Base-by-base conservation (phyloP, 2,329 filamentous ascomycete genomes). In the Trichoderma atrobrunneum region DNA sequence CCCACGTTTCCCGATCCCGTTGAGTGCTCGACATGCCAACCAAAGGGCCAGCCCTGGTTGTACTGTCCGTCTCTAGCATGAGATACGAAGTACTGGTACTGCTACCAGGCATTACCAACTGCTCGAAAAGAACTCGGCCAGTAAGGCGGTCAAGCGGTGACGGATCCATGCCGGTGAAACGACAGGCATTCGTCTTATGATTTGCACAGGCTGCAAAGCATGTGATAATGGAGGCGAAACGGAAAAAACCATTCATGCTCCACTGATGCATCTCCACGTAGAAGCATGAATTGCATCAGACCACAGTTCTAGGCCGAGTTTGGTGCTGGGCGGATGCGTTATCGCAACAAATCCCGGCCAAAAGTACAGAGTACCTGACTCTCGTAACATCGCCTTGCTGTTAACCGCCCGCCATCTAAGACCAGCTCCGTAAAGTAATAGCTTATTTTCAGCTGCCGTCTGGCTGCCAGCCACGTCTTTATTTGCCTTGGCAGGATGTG, bases 1-100 rank as follows among this genome's bases (percentile, higher is more conserved):
- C 78, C 76, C 72, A 82, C 81, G 83, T 88, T 86, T 83, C 84
- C 84, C 87, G 86, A 85, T 89, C 87, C 88, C 88, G 88, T 90
- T 89, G 86, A 88, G 87, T 85, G 85, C 81, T 85, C 87, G 85
- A 89, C 87, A 88, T 87, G 56, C 76, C 73, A 60, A 16, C 54
- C 30, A 10, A 26, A 36, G 21, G 51, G 56, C 26, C 26, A 66
- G 39, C 28, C 63, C 26, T 65, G 28, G 62, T 21, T 26, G 1
- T 63, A 10, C 36, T 39, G 16, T 26, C 14, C 7, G 24, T 54
- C 39, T 36, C 28, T 32, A 26, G 43, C 48, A 34, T 30, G 48
- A 56, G 28, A 18, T 36, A 26, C 63, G 30, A 34, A 7, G 30
- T 60, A 34, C 28, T 21, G 54, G 30, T 60, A 34, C 28, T 21